Conservation (phyloP, 805 yeast genomes). For the Candida sakaeoensis region DNA sequence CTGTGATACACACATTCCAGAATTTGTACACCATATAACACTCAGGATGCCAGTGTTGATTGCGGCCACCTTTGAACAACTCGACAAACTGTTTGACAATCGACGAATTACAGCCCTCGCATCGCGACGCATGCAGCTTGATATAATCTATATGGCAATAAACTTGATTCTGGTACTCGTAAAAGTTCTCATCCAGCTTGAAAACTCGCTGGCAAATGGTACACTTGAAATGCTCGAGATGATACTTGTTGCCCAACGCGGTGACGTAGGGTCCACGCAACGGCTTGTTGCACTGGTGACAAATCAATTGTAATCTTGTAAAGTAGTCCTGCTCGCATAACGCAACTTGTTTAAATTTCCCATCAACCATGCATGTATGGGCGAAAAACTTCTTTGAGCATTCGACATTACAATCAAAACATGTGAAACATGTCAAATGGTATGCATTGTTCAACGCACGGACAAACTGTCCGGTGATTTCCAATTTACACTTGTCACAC, state of each 20-base stretch:
- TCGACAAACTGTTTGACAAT: conserved; percentile 94
- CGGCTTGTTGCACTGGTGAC: conserved; percentile 80
- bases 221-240: conserved; percentile 93
- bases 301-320: conserved; percentile 77
- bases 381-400: conserved; percentile 91
- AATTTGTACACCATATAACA: conserved; percentile 97
- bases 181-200: conserved; percentile 87
- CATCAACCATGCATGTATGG: conserved; percentile 37
- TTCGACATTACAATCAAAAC: conserved; percentile 76
- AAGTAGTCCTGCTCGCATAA: conserved; percentile 93
- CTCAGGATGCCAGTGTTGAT: conserved; percentile 98
- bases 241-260: conserved; percentile 88
- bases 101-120: conserved; percentile 91
- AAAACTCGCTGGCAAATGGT: conserved; percentile 80
- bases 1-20: conserved; percentile 83
- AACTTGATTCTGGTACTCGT: conserved; percentile 76
- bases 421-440: conserved; percentile 85
- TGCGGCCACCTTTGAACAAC: conserved; percentile 82
- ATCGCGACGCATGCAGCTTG: conserved; percentile 76
- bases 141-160: conserved; percentile 93
- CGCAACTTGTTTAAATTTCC: conserved; percentile 37
- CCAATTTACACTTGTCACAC: conserved; percentile 35
- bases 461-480: conserved; percentile 66
- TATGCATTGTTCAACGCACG: conserved; percentile 76
- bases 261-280: conserved; percentile 91